Evolutionary conservation across 345 rosid genomes (phyloP).

Genomic region (Anacardium occidentale): DNA sequence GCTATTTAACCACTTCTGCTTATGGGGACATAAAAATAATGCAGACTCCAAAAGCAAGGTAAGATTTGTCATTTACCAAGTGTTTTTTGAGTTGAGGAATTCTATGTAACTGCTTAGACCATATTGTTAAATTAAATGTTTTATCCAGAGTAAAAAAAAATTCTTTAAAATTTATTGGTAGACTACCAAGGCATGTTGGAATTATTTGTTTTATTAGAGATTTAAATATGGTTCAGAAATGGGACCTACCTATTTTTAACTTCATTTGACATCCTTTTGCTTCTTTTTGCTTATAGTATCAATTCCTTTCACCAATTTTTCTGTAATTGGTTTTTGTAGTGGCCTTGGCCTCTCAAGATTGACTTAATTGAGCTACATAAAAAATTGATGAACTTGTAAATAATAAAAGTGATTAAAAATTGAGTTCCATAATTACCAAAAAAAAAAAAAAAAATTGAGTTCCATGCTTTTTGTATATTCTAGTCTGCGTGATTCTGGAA

Average conservation of each 20-base stretch:
- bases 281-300: not conserved
- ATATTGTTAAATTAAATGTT: no score
- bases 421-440: not conserved
- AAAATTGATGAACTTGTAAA: not conserved
- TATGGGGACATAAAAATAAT: conserved; percentile 38
- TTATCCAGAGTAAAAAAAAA: not conserved
- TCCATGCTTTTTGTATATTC: not conserved
- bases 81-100: not conserved
- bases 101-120: not conserved
- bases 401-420: not conserved
- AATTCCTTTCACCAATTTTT: not conserved
- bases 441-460: not conserved
- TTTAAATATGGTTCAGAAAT: not conserved
- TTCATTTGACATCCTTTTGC: not conserved
- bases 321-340: not conserved
- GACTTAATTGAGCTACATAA: no score
- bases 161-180: not conserved
- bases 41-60: conserved; percentile 94
- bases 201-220: not conserved
- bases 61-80: conserved; percentile 21
- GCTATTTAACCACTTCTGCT: conserved; percentile 19
- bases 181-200: not conserved
- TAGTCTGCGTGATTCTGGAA: not conserved
- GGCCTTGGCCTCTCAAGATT: not conserved
- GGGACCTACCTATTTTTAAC: not conserved